Conservation (phyloP, 768 basidiomycete species). For the Kwoniella newhampshirensis region DNA sequence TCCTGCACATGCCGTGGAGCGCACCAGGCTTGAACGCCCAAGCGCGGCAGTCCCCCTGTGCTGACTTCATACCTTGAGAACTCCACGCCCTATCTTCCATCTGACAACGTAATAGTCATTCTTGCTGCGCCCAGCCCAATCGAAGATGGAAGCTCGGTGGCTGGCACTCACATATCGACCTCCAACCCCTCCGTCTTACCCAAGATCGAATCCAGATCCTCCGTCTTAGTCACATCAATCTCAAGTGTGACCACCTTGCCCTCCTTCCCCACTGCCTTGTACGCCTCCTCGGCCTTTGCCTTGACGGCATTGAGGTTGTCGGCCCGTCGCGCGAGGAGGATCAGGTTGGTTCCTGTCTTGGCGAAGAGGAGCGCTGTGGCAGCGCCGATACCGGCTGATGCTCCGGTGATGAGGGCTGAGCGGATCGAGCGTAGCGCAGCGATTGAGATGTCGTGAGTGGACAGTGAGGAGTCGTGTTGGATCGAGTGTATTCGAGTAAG, state of each 20-base stretch:
- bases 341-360: constrained; percentile 86
- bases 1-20: background rate
- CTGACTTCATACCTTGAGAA: no score
- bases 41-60: no score
- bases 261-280: constrained; percentile 72
- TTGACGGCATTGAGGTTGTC: constrained; percentile 72
- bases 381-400: constrained; percentile 85
- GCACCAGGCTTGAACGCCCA: no score
- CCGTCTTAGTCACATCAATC: constrained; percentile 76
- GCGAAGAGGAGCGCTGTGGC: constrained; percentile 82
- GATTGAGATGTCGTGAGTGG: background rate
- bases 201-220: constrained; percentile 62
- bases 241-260: constrained; percentile 72
- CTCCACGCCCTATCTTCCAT: no score
- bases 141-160: no score
- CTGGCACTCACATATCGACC: constrained; percentile 77
- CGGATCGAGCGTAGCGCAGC: background rate
- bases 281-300: constrained; percentile 66
- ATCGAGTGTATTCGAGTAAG: background rate
- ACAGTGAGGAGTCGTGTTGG: no score
- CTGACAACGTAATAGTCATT: no score
- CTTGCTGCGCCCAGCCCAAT: no score
- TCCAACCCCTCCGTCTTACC: constrained; percentile 59
- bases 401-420: constrained; percentile 77
- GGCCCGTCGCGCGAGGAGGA: constrained; percentile 74